These are phyloP conservation scores for Lactarius sanguifluus DNA, from an alignment of 768 basidiomycete genomes.

Conservation along the genomic window DNA sequence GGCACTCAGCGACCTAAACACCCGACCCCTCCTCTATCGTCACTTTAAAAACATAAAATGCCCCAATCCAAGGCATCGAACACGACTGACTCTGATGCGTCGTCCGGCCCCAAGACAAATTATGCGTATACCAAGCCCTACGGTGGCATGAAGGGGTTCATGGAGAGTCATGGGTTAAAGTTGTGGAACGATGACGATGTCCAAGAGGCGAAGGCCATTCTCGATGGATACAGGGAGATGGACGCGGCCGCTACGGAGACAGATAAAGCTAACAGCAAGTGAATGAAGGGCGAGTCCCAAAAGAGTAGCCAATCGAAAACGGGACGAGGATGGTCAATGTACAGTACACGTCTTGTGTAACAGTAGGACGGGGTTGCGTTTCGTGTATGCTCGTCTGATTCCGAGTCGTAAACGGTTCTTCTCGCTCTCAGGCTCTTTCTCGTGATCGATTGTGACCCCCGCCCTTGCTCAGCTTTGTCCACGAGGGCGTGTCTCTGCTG, in stretches of 20 bases:
- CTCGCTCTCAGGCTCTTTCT: too few species aligned
- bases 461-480: too few species aligned
- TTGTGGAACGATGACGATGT: conserved; percentile 26
- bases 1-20: not conserved
- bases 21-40: not conserved
- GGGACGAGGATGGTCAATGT: not conserved
- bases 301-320: not conserved
- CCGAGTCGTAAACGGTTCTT: too few species aligned
- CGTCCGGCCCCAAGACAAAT: conserved; percentile 5
- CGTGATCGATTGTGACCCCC: too few species aligned
- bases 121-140: conserved; percentile 16
- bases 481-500: too few species aligned
- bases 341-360: not conserved
- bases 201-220: conserved; percentile 30
- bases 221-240: conserved; percentile 19
- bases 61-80: conserved; percentile 3
- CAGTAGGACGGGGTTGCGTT: not conserved
- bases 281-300: not conserved
- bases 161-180: conserved; percentile 31
- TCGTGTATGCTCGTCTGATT: too few species aligned
- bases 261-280: not conserved
- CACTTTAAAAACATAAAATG: conserved; percentile 3
- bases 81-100: not conserved
- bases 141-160: conserved; percentile 31
- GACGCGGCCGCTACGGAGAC: not conserved